Evolutionary conservation across 331 rosid genomes (phyloP), one percentile per base, ranked within the genome.

Genomic region (Malus hybrid): DNA sequence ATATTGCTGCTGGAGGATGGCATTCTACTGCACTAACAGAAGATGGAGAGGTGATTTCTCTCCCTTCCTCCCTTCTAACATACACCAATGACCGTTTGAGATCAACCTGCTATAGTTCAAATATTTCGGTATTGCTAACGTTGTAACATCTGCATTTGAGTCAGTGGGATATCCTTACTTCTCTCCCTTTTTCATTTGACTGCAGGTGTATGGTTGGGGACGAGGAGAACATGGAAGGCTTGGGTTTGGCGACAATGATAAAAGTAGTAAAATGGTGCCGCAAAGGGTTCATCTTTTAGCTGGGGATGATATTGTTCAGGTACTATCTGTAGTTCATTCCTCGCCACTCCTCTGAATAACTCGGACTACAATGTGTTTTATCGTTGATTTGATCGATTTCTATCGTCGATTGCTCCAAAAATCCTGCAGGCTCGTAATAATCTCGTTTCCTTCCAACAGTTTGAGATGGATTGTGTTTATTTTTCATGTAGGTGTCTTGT

Each of bases 1-100:
- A 90, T 78, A 92, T 95, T 83, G 97, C 99, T 69, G 98, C 99
- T 79, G 99, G 99, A 80, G 99, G 99, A 73, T 95, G 99, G 99
- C 99, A 92, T 83, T 95, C 98, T 79, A 95, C 96, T 72, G 96
- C 93, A 61, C 82, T 95, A 80, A 92, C 97, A 73, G 88, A 83
- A n/a, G 89, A 87, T 24, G 98, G 98, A 87, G 99, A 95, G 98
- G 99, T 95, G 67, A 71, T 33, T 71, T 72, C 60, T 60, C 74
- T 75, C 66, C 59, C 70, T 65, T 62, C 59, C 70, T 73, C 64
- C 70, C 28, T 54, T 64, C 29, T 71, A 55, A 54, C 13, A 39
- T 10, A 39, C 46, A 39, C 28, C 42, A 6, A 24, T 16, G 11
- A 9, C 24, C 15, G 6, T 27, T 12, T 6, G 60, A 73, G 59